Evolutionary conservation across 345 rosid species (phyloP), one percentile per base, ranked within the genome.

Genomic region (Eucalyptus pumila): DNA sequence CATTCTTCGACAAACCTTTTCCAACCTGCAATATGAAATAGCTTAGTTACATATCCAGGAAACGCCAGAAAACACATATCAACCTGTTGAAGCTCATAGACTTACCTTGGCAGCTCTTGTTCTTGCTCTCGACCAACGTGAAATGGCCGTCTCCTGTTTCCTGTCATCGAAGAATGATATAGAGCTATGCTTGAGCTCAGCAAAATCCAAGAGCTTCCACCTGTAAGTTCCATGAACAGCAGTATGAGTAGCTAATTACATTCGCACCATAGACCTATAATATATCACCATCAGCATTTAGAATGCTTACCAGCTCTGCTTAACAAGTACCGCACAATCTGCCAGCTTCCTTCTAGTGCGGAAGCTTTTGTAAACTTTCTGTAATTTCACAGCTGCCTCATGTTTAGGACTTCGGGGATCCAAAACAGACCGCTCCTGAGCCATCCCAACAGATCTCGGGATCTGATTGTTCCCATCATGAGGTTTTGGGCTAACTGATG

Each of bases 41-140:
- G 83, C 83, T 76, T 37, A 37, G 45, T 76, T 44, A 21, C 96
- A 91, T 88, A 86, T 49, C 56, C 87, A 51, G 58, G 14, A 85
- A 87, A 88, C 37, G 51, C 34, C 42, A 56, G 58, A 21, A 86
- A 86, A 49, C 34, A 34, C 32, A 44, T 58, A 85, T 45, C 37
- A 72, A 58, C 37, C 40, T 15, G 72, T 88, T 90, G 83, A 42
- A 76, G 45, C 47, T 37, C 47, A 6, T 76, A 37, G 45, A 76
- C 42, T 21, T 76, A 76, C 83, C 94, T 96, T 98, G 56, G 99
- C 99, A 47, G 97, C 99, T 92, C 97, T 93, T 50, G 95, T 96
- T 91, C 99, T 96, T 2, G 99, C 99, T 93, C 99, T 95, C 23
- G 96, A 95, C 99, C 99, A 98, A 58, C 99, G 97, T 2, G 99